Evolutionary conservation across 2,329 filamentous ascomycete genomes (phyloP).

Genomic region (Hypoxylon sp.): DNA sequence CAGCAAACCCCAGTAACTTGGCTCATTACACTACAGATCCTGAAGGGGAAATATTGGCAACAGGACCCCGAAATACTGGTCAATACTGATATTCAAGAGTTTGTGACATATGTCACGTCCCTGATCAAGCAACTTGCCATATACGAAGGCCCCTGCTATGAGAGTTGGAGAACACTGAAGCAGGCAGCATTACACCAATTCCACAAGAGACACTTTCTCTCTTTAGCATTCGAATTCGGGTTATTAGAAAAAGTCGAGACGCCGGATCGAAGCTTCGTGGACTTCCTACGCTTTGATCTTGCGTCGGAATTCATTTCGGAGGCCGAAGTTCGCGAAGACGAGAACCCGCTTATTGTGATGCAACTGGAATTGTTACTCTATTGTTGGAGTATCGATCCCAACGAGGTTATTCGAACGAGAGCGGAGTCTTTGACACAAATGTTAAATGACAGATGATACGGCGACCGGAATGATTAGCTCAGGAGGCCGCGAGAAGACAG

Average conservation of each 20-base stretch:
- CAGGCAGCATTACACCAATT: conserved; percentile 4
- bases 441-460: not conserved
- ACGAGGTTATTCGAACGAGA: not conserved
- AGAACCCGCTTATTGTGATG: not conserved
- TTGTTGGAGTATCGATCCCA: conserved; percentile 2
- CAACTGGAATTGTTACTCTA: not conserved
- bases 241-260: not conserved
- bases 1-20: conserved; percentile 22
- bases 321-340: conserved; percentile 2
- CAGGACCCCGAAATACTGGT: not conserved
- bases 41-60: conserved; percentile 13
- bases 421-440: not conserved
- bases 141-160: not conserved
- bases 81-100: not conserved
- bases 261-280: not conserved
- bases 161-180: conserved; percentile 13
- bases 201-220: conserved; percentile 1
- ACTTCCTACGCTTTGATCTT: conserved; percentile 26
- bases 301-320: conserved; percentile 3
- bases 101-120: conserved; percentile 5
- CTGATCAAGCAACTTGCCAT: conserved; percentile 6
- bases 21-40: conserved; percentile 20
- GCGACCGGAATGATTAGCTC: not conserved
- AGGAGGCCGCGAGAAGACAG: not conserved
- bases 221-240: conserved; percentile 20